Percentiles rank a stretch among this genome's conserved stretches.
Conservation (phyloP, 2,329 filamentous ascomycete species). For the Aspergillus luchuensis region DNA sequence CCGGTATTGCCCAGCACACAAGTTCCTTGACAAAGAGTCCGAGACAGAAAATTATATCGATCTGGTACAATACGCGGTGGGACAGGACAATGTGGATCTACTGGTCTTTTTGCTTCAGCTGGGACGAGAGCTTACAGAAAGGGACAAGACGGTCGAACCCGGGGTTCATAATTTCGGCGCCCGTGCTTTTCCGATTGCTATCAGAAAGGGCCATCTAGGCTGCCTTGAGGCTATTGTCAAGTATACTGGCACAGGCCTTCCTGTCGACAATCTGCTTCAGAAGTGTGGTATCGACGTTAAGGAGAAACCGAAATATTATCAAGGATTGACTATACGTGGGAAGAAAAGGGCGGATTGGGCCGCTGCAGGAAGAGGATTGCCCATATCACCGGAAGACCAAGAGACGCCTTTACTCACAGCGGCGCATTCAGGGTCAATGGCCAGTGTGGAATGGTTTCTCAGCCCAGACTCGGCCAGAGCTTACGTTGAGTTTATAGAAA, state of each 20-base stretch:
- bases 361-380: constrained; percentile 53
- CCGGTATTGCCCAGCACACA: constrained; percentile 38
- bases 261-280: constrained; percentile 67
- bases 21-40: constrained; percentile 19
- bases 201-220: constrained; percentile 41
- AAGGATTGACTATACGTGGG: constrained; percentile 74
- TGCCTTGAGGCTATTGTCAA: constrained; percentile 62
- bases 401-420: constrained; percentile 35
- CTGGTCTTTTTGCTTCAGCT: constrained; percentile 63
- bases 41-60: neutral
- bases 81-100: constrained; percentile 55
- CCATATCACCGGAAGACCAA: neutral
- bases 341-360: constrained; percentile 77
- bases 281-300: constrained; percentile 64
- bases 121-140: constrained; percentile 29
- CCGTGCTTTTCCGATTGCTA: constrained; percentile 43
- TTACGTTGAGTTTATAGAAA: constrained; percentile 69
- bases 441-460: constrained; percentile 74
- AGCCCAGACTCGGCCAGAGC: constrained; percentile 67
- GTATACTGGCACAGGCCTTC: constrained; percentile 67
- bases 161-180: constrained; percentile 20
- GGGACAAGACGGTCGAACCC: constrained; percentile 11
- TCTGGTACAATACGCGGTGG: constrained; percentile 52
- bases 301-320: constrained; percentile 71
- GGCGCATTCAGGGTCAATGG: constrained; percentile 55